phyloP scores from a whole-genome alignment of 768 basidiomycete genomes.

The Rhizopogon rudus region DNA sequence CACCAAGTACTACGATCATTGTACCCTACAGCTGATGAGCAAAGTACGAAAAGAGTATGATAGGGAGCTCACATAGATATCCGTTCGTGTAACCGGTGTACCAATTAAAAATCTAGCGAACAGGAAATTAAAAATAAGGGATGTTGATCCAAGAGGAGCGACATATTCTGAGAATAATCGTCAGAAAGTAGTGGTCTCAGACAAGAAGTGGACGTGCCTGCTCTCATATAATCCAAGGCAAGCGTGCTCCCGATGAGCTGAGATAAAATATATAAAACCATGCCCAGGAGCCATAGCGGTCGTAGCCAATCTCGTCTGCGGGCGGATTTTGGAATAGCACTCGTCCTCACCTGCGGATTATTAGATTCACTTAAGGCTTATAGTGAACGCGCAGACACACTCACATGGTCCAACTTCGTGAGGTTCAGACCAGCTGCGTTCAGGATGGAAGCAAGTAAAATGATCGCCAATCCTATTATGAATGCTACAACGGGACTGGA shows the following conservation, averaged over 20 bases:
- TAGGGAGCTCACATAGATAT: constrained; percentile 62
- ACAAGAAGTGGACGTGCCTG: constrained; percentile 40
- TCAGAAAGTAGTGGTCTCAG: constrained; percentile 9
- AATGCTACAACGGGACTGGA: constrained; percentile 65
- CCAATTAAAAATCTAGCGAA: constrained; percentile 89
- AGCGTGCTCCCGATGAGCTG: constrained; percentile 86
- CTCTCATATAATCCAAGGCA: constrained; percentile 84
- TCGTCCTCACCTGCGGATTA: constrained; percentile 57
- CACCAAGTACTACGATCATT: constrained; percentile 74
- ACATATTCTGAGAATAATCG: constrained; percentile 68
- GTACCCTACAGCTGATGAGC: constrained; percentile 53
- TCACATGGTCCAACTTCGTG: constrained; percentile 88
- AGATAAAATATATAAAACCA: constrained; percentile 89
- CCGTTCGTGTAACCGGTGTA: constrained; percentile 76
- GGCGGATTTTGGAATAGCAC: constrained; percentile 67
- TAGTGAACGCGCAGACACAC: constrained; percentile 19
- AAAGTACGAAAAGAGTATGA: neutral
- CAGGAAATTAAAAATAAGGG: constrained; percentile 93
- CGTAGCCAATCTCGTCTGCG: constrained; percentile 76
- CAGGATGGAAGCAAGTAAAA: constrained; percentile 77
- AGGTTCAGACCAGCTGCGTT: constrained; percentile 93
- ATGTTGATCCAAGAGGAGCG: constrained; percentile 89
- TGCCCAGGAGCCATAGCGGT: constrained; percentile 87
- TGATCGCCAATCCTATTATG: constrained; percentile 82
- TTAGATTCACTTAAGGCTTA: neutral